A percentile compares a stretch with the other conserved stretches of the same genome.
Evolutionary conservation across 169 alveolate species (phyloP).

Genomic region (Plasmodium coatneyi): DNA sequence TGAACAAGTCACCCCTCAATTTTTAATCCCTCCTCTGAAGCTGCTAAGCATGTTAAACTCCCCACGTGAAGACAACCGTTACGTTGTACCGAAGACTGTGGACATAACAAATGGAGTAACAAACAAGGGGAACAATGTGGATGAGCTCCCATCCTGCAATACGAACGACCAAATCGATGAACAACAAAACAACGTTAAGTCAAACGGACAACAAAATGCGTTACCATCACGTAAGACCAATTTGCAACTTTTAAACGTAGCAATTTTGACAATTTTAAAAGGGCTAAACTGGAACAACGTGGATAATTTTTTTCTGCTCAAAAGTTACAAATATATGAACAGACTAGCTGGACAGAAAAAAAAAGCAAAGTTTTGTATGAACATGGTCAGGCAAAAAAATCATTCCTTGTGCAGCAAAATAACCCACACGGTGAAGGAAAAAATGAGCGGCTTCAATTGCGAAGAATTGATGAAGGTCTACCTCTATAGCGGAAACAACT

Average conservation of each 20-base stretch:
- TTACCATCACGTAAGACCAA: background rate
- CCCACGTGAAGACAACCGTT: background rate
- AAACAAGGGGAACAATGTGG: background rate
- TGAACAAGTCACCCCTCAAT: background rate
- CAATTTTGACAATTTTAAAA: background rate
- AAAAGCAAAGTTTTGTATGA: background rate
- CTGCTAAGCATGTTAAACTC: background rate
- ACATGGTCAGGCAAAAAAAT: background rate
- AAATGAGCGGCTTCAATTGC: background rate
- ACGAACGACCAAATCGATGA: background rate
- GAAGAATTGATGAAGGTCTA: constrained; percentile 29
- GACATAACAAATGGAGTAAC: background rate
- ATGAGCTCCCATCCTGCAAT: background rate
- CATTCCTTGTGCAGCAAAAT: background rate
- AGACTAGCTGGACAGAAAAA: background rate
- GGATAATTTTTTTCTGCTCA: constrained; percentile 14
- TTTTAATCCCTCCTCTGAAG: constrained; percentile 2
- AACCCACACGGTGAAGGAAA: background rate
- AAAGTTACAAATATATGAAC: constrained; percentile 43
- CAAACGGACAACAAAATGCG: background rate
- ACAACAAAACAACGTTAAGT: background rate
- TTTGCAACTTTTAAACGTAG: background rate
- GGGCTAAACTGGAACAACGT: background rate
- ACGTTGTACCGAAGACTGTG: background rate
- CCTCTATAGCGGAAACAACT: constrained; percentile 15